These are phyloP conservation scores for Phytophthora pini DNA, from an alignment of 352 stramenopile genomes.

Conservation along the genomic window DNA sequence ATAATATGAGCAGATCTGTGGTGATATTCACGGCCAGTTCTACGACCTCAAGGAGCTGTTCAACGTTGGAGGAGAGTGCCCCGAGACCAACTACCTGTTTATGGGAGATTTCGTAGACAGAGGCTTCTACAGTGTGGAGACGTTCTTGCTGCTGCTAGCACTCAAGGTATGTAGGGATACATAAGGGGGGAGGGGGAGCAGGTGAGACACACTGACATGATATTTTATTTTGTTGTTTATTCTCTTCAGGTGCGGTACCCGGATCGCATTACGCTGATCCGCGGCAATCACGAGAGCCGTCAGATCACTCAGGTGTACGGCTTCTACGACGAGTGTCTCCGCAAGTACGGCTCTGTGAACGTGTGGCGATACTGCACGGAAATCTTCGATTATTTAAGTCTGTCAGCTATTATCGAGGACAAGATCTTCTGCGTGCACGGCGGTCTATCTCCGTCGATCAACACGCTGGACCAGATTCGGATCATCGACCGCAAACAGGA, in stretches of 20 bases:
- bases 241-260: conserved; percentile 93
- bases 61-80: conserved; percentile 98
- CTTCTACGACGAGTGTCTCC: conserved; percentile 99
- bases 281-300: conserved; percentile 98
- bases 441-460: conserved; percentile 94
- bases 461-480: conserved; percentile 92
- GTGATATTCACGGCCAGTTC: conserved; percentile 99
- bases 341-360: conserved; percentile 98
- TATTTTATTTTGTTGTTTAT: conserved; percentile 2
- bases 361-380: conserved; percentile 99
- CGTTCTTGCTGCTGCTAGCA: conserved; percentile 97
- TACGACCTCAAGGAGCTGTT: conserved; percentile 99
- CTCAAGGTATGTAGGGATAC: conserved; percentile 92
- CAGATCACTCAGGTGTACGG: conserved; percentile 99
- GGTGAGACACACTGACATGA: background rate
- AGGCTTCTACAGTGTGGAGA: conserved; percentile 99
- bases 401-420: conserved; percentile 99
- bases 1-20: conserved; percentile 92
- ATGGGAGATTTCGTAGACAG: conserved; percentile 99
- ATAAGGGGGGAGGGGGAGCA: background rate
- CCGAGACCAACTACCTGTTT: conserved; percentile 99
- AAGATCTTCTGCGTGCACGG: conserved; percentile 99
- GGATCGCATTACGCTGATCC: conserved; percentile 98
- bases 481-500: conserved; percentile 98
- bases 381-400: conserved; percentile 99